A percentile compares a stretch with the other conserved stretches of the same genome.
Evolutionary conservation across 441 rosid species (phyloP).

Genomic region (Jatropha multifida): DNA sequence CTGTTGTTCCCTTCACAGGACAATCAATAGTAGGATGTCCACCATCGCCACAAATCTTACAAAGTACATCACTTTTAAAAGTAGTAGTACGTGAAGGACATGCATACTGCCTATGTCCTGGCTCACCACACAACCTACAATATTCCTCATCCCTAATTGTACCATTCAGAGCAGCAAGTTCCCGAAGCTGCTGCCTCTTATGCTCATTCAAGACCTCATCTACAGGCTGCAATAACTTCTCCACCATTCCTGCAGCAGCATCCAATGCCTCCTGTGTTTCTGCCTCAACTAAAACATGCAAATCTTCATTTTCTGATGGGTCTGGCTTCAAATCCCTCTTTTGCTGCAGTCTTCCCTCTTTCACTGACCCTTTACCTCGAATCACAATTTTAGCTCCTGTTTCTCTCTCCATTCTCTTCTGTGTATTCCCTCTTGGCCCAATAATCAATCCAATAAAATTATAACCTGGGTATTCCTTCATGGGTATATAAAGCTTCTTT

Average conservation of each 20-base stretch:
- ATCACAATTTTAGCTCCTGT: conserved; percentile 96
- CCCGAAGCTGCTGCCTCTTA: conserved; percentile 96
- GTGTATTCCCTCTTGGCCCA: conserved; percentile 95
- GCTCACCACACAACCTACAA: conserved; percentile 92
- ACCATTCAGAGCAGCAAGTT: conserved; percentile 95
- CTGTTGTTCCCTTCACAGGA: conserved; percentile 87
- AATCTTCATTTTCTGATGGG: conserved; percentile 89
- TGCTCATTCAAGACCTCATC: conserved; percentile 97
- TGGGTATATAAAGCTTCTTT: conserved; percentile 90
- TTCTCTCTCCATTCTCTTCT: conserved; percentile 96
- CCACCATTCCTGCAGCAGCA: conserved; percentile 95
- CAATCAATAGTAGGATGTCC: conserved; percentile 99
- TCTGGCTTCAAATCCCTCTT: conserved; percentile 93
- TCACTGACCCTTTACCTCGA: conserved; percentile 90
- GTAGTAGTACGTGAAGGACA: conserved; percentile 89
- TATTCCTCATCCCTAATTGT: conserved; percentile 95
- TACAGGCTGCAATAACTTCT: conserved; percentile 94
- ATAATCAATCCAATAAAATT: conserved; percentile 89
- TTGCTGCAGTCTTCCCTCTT: conserved; percentile 92
- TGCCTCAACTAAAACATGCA: conserved; percentile 96
- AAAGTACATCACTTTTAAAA: conserved; percentile 92
- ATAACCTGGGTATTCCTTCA: conserved; percentile 90
- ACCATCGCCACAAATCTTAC: conserved; percentile 97
- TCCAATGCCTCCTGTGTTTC: conserved; percentile 88
- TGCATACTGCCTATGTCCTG: conserved; percentile 84